These are phyloP conservation scores for Hypocrella siamensis DNA, from an alignment of 2,329 filamentous ascomycete genomes.

Conservation along the genomic window DNA sequence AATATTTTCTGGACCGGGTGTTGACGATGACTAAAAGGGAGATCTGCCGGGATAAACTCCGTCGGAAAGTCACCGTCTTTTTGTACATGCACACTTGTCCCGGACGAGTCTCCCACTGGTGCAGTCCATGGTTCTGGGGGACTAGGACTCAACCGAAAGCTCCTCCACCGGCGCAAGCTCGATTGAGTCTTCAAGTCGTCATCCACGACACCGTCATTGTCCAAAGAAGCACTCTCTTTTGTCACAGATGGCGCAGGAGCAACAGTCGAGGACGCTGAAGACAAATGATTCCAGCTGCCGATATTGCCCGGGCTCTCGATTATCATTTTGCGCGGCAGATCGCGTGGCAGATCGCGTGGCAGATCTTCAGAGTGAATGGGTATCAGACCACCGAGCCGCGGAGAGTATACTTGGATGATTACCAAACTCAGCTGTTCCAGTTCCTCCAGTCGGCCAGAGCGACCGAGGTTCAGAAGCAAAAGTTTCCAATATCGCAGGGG, in stretches of 20 bases:
- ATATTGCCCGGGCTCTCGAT: too few relatives aligned
- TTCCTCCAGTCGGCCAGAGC: constrained; percentile 26
- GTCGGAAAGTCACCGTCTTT: constrained; percentile 1
- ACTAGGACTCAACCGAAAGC: too few relatives aligned
- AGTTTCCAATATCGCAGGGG: constrained; percentile 24
- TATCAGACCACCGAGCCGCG: constrained; percentile 16
- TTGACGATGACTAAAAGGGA: constrained; percentile 21
- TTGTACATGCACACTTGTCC: neutral
- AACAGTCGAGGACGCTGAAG: too few relatives aligned
- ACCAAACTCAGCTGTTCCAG: constrained; percentile 27
- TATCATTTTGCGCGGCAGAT: too few relatives aligned
- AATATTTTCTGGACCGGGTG: constrained; percentile 35
- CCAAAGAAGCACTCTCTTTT: too few relatives aligned
- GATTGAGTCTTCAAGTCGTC: too few relatives aligned
- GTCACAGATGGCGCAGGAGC: too few relatives aligned
- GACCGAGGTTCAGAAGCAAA: constrained; percentile 27
- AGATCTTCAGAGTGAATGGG: constrained; percentile 28
- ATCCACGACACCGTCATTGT: too few relatives aligned
- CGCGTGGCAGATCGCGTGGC: constrained; percentile 14
- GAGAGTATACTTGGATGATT: constrained; percentile 23
- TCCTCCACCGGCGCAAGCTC: too few relatives aligned
- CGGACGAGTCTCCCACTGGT: neutral
- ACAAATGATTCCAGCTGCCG: too few relatives aligned
- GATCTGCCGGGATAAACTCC: constrained; percentile 20
- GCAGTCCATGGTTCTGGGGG: too few relatives aligned